Evolutionary conservation across 2,329 filamentous ascomycete species (phyloP), one percentile per base, ranked within the genome.

Genomic region (Diaporthe caulivora): DNA sequence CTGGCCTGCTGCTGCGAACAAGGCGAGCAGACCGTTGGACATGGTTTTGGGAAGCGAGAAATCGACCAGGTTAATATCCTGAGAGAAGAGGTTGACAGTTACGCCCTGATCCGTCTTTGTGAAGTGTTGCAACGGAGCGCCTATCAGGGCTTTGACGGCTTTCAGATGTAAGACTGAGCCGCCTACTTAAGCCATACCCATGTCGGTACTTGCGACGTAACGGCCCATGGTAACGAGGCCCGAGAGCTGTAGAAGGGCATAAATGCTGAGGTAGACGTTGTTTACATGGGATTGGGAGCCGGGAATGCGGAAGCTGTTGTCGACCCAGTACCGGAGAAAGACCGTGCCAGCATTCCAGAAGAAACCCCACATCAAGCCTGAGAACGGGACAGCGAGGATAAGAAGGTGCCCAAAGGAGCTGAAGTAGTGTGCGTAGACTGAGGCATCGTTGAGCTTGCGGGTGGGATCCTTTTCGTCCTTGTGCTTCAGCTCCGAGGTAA

Each of bases 71-170:
- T 76, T 76, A 13, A 80, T 74, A 54, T 80, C 78, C 72, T 86
- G 84, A 11, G 83, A 85, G 75, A 86, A 86, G 31, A 83, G 78
- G 65, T 85, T 84, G 29, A 80, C 79, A 1, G 81, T 79, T 0
- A 80, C 76, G 18, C 83, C 83, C 11, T 78, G 80, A 70, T 84
- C 80, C 1, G 83, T 83, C 7, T 76, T 78, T 0, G 81, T 81
- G 54, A 85, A 80, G 75, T 83, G 83, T 4, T 75, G 75, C 24
- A 82, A 79, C 1, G 82, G 78, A 9, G 81, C 80, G 9, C 73
- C 65, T 75, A 83, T 80, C 18, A 83, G 79, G 0, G 82, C 82
- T 7, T 72, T 73, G 1, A 84, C 76, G 1, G 80, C 77, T 37
- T 78, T 78, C 7, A 72, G 74, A 47, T 83, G 82, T 4, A 83